These are phyloP conservation scores for Cucurbitaria berberidis DNA, from an alignment of 2,329 filamentous ascomycete species.

Conservation along the genomic window DNA sequence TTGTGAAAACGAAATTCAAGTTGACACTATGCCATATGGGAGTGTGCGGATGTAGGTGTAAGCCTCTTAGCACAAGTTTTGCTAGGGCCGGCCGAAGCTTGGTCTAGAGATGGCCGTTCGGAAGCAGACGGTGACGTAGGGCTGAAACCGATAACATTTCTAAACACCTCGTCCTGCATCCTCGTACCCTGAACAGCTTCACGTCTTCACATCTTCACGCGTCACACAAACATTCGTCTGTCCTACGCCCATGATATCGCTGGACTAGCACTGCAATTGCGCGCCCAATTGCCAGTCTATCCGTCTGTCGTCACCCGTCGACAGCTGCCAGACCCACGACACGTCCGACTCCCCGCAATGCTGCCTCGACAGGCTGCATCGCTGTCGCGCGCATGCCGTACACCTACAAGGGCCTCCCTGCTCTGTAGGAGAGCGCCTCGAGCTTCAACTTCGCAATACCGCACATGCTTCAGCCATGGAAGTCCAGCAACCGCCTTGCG, in stretches of 20 bases:
- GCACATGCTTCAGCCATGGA: constrained; percentile 37
- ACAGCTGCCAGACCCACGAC: not conserved
- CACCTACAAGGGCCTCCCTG: constrained; percentile 23
- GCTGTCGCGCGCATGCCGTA: constrained; percentile 34
- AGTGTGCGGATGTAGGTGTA: constrained; percentile 16
- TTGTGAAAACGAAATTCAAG: too few relatives aligned
- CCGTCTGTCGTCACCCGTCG: not conserved
- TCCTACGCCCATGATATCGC: constrained; percentile 1
- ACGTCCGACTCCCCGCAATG: constrained; percentile 26
- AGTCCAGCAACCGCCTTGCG: constrained; percentile 21
- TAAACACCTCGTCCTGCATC: not conserved
- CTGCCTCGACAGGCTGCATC: constrained; percentile 39
- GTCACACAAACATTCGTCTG: constrained; percentile 1
- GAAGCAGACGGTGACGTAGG: constrained; percentile 21
- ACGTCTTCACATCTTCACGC: not conserved
- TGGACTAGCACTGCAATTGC: constrained; percentile 6
- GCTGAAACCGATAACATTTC: constrained; percentile 24
- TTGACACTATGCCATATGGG: constrained; percentile 25
- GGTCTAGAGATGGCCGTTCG: constrained; percentile 11
- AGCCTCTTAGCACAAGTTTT: constrained; percentile 10
- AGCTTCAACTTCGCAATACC: constrained; percentile 20
- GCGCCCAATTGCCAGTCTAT: constrained; percentile 12
- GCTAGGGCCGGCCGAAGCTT: constrained; percentile 13
- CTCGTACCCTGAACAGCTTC: not conserved
- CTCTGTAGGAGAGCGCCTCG: constrained; percentile 18